Base-by-base conservation (phyloP, 768 basidiomycete genomes). In the Lentinula aciculospora region DNA sequence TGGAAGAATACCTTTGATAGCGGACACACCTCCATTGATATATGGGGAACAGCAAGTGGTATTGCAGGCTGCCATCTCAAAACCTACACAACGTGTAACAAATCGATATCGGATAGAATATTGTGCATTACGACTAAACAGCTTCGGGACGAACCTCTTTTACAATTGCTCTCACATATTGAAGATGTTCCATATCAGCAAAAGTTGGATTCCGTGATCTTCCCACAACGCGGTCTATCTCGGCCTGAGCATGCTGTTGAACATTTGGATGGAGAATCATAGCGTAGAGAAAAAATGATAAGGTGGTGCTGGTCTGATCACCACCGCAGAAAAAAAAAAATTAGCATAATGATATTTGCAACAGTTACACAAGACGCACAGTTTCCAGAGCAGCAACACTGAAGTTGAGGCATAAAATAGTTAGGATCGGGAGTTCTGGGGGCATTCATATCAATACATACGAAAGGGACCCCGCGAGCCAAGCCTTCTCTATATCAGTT, bases 161-260 rank as follows among this genome's bases (percentile, higher is more conserved):
- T 2, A 57, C 34, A 9, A 46, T 36, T 31, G 56, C 56, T 25
- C 27, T n/a, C 32, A 57, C 15, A 31, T 57, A 48, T 17, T 27
- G 56, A 32, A 57, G 36, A 25, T 57, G 56, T 10, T 19, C 46
- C 44, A 47, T 47, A 27, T 57, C 56, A 39, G 31, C 44, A 27
- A 49, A 57, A n/a, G 45, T 45, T 28, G 56, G 56, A 2, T 17
- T 36, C n/a, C 56, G 29, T 12, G 56, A 32, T 36, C 46, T 45
- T 27, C 56, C 56, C 12, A 57, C 56, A 17, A 57, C 46, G 10
- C 32, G 34, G 27, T 57, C 56, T 21, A 57, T 23, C 29, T 57
- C 56, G 2, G 10, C 3, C n/a, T 57, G 56, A n/a, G 56, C 56
- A 7, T 48, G 8, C 10, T 23, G 10, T 25, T 57, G 56, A 21